Evolutionary conservation across 75 land plant species (phyloP), one percentile per base, ranked within the genome.

Genomic region (Selaginella moellendorffii): DNA sequence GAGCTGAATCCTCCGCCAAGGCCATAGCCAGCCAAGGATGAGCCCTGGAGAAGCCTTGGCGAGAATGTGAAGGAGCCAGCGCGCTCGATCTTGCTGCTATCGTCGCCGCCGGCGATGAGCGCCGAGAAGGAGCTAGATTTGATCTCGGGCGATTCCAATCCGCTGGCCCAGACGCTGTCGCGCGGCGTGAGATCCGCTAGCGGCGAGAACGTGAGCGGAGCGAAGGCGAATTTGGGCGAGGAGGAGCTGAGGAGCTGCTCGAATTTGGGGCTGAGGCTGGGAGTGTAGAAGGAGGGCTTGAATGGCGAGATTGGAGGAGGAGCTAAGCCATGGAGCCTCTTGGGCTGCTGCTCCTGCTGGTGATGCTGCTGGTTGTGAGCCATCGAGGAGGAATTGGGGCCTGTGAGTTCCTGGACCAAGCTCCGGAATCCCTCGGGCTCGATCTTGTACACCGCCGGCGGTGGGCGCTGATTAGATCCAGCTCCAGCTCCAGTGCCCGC

Each of bases 391-490:
- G 68, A 31, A 17, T 64, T 28, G 1, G 72, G 62, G 1, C 72
- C 72, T 29, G 72, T 70, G 1, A 70, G 58, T 42, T 63, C 64
- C 30, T 70, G 72, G 10, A 70, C 72, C 2, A 70, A 29, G 0
- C 64, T 31, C 1, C 72, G 53, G 24, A 70, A 70, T n/a, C 63
- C 66, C 25, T 28, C 56, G 1, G 72, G 66, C 9, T 70, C 72
- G 1, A 58, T 70, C 68, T 70, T 70, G 68, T 70, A 70, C 31
- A 70, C 68, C n/a, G 62, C 52, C 24, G 72, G 72, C 2, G 72
- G 65, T 1, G 72, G 68, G 12, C 72, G 67, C 1, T 64, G 72
- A 24, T 70, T 64, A 18, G 72, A 29, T 26, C 54, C 54, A 0
- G 72, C 30, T 18, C 10, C n/a, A 5, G 46, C 14, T 36, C 46